Evolutionary conservation across 352 stramenopile species (phyloP), one percentile per base, ranked within the genome.

Genomic region (Aphanomyces cochlioides): DNA sequence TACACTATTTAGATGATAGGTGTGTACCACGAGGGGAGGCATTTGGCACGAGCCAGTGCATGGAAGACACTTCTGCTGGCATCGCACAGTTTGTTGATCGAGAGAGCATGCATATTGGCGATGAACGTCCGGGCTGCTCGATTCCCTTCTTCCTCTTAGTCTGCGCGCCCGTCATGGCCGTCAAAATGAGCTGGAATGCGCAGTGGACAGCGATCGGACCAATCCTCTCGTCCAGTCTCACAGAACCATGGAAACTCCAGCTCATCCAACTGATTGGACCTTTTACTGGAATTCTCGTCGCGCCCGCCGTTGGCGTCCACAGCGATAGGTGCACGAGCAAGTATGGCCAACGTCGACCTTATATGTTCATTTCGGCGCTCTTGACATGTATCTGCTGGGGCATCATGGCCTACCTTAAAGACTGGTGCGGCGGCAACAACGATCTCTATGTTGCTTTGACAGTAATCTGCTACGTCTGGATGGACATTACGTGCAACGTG

Each of bases 401-500:
- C 47, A 56, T 90, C 28, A 91, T 91, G 85, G 34, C 82, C 2
- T 74, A 90, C 15, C 82, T 78, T 12, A 85, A 61, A 74, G 75
- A 5, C 65, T 84, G 15, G 81, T 75, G 79, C 21, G 77, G 77
- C 8, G 85, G 82, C 34, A 79, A 91, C 54, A 73, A 75, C 0
- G 74, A 76, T 21, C 86, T 79, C 72, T 89, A 83, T 7, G 78
- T 78, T 5, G 67, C 77, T 47, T 72, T 90, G 66, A 90, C 81
- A 36, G 77, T 93, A 47, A 12, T 90, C 28, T 90, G 90, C 74
- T 93, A 93, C 74, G 85, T 81, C 34, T 93, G 83, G 83, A 93
- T 93, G 85, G 85, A 93, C 56, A 75, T 91, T 43, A 90, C 85
- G 0, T 83, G 90, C 39, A 93, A 93, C 73, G 78, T 90, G 19